Evolutionary conservation across 164 flowering plant genomes (phyloP).

Genomic region (Malania oleifera): DNA sequence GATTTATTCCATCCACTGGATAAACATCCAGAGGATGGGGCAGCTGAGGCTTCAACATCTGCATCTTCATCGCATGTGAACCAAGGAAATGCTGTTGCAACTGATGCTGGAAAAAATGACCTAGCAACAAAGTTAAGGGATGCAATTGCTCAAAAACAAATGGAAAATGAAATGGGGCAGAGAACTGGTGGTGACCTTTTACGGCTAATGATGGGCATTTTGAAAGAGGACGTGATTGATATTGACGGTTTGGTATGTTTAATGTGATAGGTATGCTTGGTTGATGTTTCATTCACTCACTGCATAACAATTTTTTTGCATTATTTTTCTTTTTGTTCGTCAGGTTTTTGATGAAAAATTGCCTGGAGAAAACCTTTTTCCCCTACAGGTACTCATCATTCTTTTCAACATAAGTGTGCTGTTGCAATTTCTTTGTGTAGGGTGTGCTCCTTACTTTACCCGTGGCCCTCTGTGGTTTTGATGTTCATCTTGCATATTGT

Average conservation of each 20-base stretch:
- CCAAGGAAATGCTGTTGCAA: slow-evolving; percentile 27
- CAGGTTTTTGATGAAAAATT: slow-evolving; percentile 94
- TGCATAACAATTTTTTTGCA: slow-evolving; percentile 8
- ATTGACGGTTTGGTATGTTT: slow-evolving; percentile 77
- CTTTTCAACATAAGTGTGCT: too few relatives aligned
- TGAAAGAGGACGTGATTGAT: slow-evolving; percentile 78
- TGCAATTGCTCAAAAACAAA: slow-evolving; percentile 81
- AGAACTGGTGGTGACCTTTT: slow-evolving; percentile 70
- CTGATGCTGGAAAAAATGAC: slow-evolving; percentile 65
- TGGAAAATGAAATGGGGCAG: slow-evolving; percentile 72
- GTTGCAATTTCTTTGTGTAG: too few relatives aligned
- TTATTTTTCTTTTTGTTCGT: slow-evolving; percentile 16
- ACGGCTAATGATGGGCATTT: slow-evolving; percentile 76
- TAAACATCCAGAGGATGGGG: slow-evolving; percentile 40
- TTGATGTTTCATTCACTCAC: not conserved
- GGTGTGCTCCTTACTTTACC: too few relatives aligned
- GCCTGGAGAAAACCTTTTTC: slow-evolving; percentile 80
- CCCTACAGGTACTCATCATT: slow-evolving; percentile 59
- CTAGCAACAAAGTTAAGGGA: slow-evolving; percentile 82
- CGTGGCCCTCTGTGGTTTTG: too few relatives aligned
- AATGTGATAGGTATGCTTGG: not conserved
- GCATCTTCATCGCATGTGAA: slow-evolving; percentile 50
- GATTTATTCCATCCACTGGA: slow-evolving; percentile 87
- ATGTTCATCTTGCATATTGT: too few relatives aligned
- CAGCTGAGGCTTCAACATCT: slow-evolving; percentile 74